Conservation (phyloP, 768 basidiomycete genomes). For the Suillus variegatus region DNA sequence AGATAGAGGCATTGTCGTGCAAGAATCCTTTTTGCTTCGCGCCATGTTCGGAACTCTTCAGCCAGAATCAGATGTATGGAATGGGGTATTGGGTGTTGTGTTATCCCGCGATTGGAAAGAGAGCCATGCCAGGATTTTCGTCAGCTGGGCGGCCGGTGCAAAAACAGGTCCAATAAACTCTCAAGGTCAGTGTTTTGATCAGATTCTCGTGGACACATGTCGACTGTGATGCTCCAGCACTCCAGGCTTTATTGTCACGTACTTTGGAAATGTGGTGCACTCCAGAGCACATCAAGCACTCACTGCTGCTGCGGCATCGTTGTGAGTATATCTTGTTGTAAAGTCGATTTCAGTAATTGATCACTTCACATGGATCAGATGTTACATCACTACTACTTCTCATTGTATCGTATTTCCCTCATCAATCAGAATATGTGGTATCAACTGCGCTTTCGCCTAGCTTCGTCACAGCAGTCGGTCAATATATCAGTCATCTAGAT, state of each 20-base stretch:
- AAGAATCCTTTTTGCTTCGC: conserved; percentile 55
- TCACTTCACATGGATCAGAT: conserved; percentile 45
- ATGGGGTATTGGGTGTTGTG: conserved; percentile 45
- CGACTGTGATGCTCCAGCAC: conserved; percentile 28
- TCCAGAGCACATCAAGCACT: conserved; percentile 77
- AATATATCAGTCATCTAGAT: conserved; percentile 81
- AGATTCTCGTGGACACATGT: conserved; percentile 8
- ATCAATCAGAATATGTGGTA: conserved; percentile 45
- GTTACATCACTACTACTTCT: conserved; percentile 72
- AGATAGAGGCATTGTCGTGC: conserved; percentile 46
- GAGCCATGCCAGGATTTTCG: conserved; percentile 59
- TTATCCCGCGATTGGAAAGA: conserved; percentile 61
- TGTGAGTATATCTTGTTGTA: conserved; percentile 50
- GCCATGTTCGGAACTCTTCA: conserved; percentile 53
- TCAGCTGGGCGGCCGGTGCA: conserved; percentile 66
- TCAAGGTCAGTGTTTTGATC: conserved; percentile 21
- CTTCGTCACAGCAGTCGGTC: conserved; percentile 69
- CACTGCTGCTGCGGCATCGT: conserved; percentile 69
- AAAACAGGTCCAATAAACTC: conserved; percentile 33
- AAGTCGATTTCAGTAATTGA: not conserved
- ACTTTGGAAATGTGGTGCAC: conserved; percentile 72
- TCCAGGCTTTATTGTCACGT: conserved; percentile 48
- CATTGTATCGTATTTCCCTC: conserved; percentile 59
- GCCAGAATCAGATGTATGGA: conserved; percentile 52
- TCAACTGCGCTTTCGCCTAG: conserved; percentile 52